Percentiles rank a stretch among this genome's conserved stretches.
phyloP scores from a whole-genome alignment of 495 filamentous ascomycete genomes.

The Thozetella sp. region DNA sequence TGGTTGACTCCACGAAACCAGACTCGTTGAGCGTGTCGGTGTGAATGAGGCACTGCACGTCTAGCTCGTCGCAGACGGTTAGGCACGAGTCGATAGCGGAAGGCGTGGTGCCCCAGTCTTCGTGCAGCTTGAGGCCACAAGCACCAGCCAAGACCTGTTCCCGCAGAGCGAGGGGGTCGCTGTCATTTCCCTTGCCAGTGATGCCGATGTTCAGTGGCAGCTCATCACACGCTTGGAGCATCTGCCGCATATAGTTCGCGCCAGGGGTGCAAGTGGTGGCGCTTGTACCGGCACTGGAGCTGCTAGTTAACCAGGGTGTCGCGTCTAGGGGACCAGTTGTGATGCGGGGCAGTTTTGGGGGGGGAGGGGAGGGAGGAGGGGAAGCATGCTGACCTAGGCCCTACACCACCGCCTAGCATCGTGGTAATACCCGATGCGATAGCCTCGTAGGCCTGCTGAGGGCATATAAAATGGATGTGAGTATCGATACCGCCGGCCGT shows the following conservation, averaged over 20 bases:
- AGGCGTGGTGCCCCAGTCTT: slow-evolving; percentile 96
- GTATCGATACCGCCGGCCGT: slow-evolving; percentile 92
- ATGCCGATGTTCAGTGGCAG: slow-evolving; percentile 93
- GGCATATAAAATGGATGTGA: slow-evolving; percentile 97
- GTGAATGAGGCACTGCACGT: slow-evolving; percentile 95
- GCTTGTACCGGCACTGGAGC: slow-evolving; percentile 78
- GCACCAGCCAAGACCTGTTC: slow-evolving; percentile 86
- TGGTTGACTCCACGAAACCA: slow-evolving; percentile 93
- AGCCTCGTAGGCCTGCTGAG: slow-evolving; percentile 88
- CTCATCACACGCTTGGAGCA: slow-evolving; percentile 87
- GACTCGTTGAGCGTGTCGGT: slow-evolving; percentile 98
- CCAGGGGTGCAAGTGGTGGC: slow-evolving; percentile 96
- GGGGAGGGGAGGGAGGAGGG: neutral
- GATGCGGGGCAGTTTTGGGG: neutral
- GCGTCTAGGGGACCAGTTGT: neutral
- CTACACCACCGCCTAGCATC: slow-evolving; percentile 89
- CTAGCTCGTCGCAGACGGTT: slow-evolving; percentile 82
- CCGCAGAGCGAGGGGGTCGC: slow-evolving; percentile 65
- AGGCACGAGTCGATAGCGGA: slow-evolving; percentile 93
- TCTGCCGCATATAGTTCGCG: slow-evolving; percentile 80
- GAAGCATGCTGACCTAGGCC: slow-evolving; percentile 62
- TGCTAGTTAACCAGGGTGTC: slow-evolving; percentile 12
- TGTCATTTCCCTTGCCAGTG: slow-evolving; percentile 96
- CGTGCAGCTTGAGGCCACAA: slow-evolving; percentile 92
- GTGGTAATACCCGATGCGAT: slow-evolving; percentile 89